phyloP scores from a whole-genome alignment of 768 basidiomycete species.

The Daedaleopsis sinensis region DNA sequence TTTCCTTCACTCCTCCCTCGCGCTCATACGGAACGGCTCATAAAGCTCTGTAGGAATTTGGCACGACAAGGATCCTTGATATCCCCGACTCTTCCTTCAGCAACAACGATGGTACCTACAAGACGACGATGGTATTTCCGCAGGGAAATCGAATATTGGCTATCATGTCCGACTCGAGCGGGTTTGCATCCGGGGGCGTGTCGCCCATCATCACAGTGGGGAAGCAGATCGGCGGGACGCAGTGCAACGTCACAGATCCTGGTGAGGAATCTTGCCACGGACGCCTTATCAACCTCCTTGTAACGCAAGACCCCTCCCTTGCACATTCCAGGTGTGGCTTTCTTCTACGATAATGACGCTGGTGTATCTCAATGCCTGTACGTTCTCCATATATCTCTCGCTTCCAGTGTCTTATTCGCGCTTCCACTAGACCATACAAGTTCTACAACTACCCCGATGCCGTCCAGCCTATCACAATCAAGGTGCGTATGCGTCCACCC shows the following conservation, averaged over 20 bases:
- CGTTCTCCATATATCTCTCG: neutral
- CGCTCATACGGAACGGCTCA: conserved; percentile 4
- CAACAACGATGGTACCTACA: conserved; percentile 57
- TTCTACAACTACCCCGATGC: conserved; percentile 25
- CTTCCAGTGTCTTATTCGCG: neutral
- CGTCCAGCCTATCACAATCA: conserved; percentile 29
- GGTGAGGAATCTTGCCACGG: neutral
- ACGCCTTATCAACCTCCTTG: neutral
- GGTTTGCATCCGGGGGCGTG: conserved; percentile 58
- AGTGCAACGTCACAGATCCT: conserved; percentile 7
- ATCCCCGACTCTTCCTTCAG: conserved; percentile 57
- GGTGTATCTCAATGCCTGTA: conserved; percentile 18
- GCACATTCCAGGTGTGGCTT: neutral
- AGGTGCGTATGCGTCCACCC: conserved; percentile 9
- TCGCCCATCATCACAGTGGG: conserved; percentile 7
- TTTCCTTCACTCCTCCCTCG: neutral
- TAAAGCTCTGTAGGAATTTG: conserved; percentile 47
- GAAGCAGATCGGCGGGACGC: neutral
- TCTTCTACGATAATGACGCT: conserved; percentile 7
- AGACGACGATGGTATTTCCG: conserved; percentile 45
- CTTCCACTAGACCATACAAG: conserved; percentile 16
- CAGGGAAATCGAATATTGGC: conserved; percentile 47
- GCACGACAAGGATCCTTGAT: conserved; percentile 52
- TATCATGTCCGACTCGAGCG: conserved; percentile 73
- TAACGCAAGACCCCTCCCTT: neutral